Evolutionary conservation across 495 filamentous ascomycete genomes (phyloP), one percentile per base, ranked within the genome.

Genomic region (Penicillium lividum): DNA sequence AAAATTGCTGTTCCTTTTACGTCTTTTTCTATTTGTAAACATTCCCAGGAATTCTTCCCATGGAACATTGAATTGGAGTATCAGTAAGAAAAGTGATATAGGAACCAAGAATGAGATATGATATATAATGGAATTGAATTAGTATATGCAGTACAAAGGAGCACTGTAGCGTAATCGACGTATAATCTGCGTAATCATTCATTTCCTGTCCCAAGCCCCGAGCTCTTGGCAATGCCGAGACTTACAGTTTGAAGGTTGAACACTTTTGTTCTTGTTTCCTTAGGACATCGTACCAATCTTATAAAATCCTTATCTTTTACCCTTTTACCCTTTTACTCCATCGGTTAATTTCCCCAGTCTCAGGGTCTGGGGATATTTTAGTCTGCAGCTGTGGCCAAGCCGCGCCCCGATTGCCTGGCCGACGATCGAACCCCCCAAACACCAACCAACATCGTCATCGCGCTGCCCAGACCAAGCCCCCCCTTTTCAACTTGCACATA

Each of bases 1-100:
- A 70, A 68, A 67, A 70, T 66, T 66, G 62, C 63, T 58, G 57
- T 66, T 58, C 61, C 42, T 63, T 54, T 61, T 60, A 22, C 31
- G 49, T 34, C 27, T 56, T 25, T 49, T 31, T 51, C 11, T 46
- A 25, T 46, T 5, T 40, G 50, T 40, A 52, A 52, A 52, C 50
- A 40, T 18, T 36, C 11, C 30, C n/a, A 30, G 10, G 42, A 22
- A 22, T 22, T 22, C 25, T 54, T 34, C 42, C 42, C 48, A 51
- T 27, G 29, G 31, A 22, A 22, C 22, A 22, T 22, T 22, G 50
- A 40, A 52, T 52, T 52, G 50, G 18, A 25, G 16, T 52, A 40
- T 52, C 29, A 38, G 50, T 52, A 49, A 49, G 31, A 40, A 40
- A 40, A 46, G 25, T 27, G 43, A 46, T 10, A 46, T 27, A 46